Base-by-base conservation (phyloP, 768 basidiomycete species). In the Pleurotus tuber-regium region DNA sequence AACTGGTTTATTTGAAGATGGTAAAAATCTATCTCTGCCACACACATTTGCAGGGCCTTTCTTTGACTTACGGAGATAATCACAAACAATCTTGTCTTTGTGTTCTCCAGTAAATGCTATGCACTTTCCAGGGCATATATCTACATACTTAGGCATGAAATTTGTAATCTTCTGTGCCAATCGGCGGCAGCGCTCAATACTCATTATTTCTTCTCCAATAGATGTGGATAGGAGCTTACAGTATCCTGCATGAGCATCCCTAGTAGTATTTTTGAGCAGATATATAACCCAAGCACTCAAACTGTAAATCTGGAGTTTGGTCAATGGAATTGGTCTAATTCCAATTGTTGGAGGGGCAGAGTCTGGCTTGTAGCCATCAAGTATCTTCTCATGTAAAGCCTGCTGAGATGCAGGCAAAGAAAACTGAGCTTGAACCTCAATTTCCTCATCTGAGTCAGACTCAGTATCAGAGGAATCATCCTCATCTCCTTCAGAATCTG, bases 81-180 rank as follows among this genome's bases (percentile, higher is more conserved):
- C 55, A 49, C 59, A 61, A 11, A 35, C 14, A 12, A 31, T 23
- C 25, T 52, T 26, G 18, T 54, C 24, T 43, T 48, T 21, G 33
- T 54, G 57, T 4, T 48, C 28, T 43, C 64, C 64, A 10, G 63
- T 63, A 49, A 61, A 65, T 24, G 64, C 64, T 21, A 63, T 61
- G 43, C 64, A 65, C 44, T 56, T 59, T 5, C 47, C 21, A 18
- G 57, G 63, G 31, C 63, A 65, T 55, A 65, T 65, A 51, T 59
- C 56, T 39, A 62, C 43, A 23, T 50, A 50, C 6, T 14, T 24
- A n/a, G 63, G 54, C 21, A 30, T n/a, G 16, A 66, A 49, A 9
- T 49, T 46, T 21, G 63, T 63, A 2, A 62, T 30, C 16, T 26
- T 38, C 12, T 19, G 18, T 25, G 56, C 58, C 19, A 63, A 57